These are phyloP conservation scores for Penstemon barbatus DNA, from an alignment of 257 asterid species.

Conservation along the genomic window DNA sequence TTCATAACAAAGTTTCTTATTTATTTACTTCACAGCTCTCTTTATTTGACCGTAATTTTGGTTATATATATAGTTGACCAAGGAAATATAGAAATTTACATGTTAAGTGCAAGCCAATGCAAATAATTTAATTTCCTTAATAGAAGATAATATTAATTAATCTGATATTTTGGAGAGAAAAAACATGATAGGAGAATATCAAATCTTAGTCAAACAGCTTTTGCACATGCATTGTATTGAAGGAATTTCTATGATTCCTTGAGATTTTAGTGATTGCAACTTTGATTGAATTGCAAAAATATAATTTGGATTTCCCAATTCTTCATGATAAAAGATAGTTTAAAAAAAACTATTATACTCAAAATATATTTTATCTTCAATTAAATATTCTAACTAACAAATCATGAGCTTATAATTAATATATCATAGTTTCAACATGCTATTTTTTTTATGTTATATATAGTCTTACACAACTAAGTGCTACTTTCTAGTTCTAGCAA, in stretches of 20 bases:
- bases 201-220: background rate
- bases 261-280: constrained; percentile 23
- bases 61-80: no score
- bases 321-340: constrained; percentile 18
- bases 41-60: background rate
- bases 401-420: constrained; percentile 28
- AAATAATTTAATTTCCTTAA: background rate
- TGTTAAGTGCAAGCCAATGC: background rate
- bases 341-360: no score
- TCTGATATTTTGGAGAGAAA: background rate
- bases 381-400: background rate
- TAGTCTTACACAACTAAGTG: no score
- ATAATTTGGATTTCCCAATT: constrained; percentile 9
- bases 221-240: constrained; percentile 9
- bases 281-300: constrained; percentile 9
- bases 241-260: constrained; percentile 19
- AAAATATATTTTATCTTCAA: background rate
- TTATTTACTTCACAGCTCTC: background rate
- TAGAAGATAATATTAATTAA: background rate
- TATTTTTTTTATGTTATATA: no score
- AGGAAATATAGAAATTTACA: background rate
- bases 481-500: no score
- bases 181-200: background rate
- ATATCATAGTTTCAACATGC: background rate
- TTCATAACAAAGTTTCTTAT: background rate